Evolutionary conservation across 129 eudicot genomes (phyloP), one percentile per base, ranked within the genome.

Genomic region (Dittrichia graveolens): DNA sequence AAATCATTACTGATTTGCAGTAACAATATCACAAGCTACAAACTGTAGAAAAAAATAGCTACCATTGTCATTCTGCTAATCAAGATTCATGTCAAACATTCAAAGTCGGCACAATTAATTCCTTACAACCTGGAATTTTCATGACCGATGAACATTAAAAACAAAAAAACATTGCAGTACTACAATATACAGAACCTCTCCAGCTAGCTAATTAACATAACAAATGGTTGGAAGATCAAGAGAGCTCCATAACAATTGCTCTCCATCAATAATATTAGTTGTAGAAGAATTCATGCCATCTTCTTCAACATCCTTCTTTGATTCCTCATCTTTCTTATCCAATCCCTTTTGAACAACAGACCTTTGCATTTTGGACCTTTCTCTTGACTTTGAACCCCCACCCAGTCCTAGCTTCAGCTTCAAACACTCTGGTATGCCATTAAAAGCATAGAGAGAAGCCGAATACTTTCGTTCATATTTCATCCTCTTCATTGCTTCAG

Each of bases 401-500:
- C 69, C 74, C 14, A 82, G 75, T 11, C 79, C 86, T 12, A 85
- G 87, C 72, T 87, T 83, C 63, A 85, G 48, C 79, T 68, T 84
- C 73, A 90, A 69, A 71, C 91, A 90, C 65, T 90, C 96, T 0
- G 88, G 75, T 67, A 90, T 87, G 57, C 96, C 96, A 72, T 87
- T 90, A 45, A 90, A 84, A 19, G 96, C 96, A 60, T 90, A 90
- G 5, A 87, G 86, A 67, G 91, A 90, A 35, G 96, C 91, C 5
- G 96, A 90, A 62, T 87, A 85, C 72, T 85, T 87, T 56, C 94
- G 89, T 74, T 90, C 96, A 14, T 87, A 87, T 50, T 83, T 87
- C 96, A 90, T 90, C 68, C 93, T 81, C 83, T 79, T 87, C 94
- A 87, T 85, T 3, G 90, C 85, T 69, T 89, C 96, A 8, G 83